Conservation (phyloP, 805 yeast genomes). For the Ogataea salicorniae region DNA sequence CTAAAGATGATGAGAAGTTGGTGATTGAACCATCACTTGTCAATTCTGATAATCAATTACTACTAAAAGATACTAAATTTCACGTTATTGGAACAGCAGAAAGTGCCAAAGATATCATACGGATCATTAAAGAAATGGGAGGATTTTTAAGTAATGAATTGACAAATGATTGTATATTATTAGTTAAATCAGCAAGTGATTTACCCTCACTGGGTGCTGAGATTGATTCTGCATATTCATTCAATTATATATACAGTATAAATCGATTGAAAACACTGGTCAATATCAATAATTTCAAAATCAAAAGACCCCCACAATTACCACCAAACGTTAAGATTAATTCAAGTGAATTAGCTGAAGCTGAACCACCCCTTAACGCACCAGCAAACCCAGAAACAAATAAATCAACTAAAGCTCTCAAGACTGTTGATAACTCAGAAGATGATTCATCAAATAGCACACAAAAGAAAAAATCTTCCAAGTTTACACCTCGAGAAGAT, state of each 20-base stretch:
- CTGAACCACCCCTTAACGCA: background rate
- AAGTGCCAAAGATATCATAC: constrained; percentile 12
- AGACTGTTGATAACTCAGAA: background rate
- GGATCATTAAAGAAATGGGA: constrained; percentile 20
- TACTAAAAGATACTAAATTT: constrained; percentile 5
- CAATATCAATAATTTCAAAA: constrained; percentile 15
- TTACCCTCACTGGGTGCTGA: constrained; percentile 8
- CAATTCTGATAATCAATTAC: background rate
- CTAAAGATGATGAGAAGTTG: background rate
- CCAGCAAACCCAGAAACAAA: background rate
- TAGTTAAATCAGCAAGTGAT: constrained; percentile 17
- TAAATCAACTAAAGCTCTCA: background rate
- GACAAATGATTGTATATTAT: constrained; percentile 7
- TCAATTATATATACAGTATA: constrained; percentile 20
- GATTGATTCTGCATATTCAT: constrained; percentile 16
- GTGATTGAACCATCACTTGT: too few relatives aligned
- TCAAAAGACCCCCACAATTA: constrained; percentile 20
- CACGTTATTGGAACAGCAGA: constrained; percentile 13
- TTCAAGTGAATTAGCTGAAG: constrained; percentile 19
- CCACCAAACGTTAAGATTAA: constrained; percentile 21
- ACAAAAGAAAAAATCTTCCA: constrained; percentile 36
- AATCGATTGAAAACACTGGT: constrained; percentile 15
- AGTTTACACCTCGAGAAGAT: constrained; percentile 63
- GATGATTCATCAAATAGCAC: constrained; percentile 1
- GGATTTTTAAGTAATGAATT: constrained; percentile 15